Conservation (phyloP, 2,329 filamentous ascomycete species). For the Claviceps sorghi region DNA sequence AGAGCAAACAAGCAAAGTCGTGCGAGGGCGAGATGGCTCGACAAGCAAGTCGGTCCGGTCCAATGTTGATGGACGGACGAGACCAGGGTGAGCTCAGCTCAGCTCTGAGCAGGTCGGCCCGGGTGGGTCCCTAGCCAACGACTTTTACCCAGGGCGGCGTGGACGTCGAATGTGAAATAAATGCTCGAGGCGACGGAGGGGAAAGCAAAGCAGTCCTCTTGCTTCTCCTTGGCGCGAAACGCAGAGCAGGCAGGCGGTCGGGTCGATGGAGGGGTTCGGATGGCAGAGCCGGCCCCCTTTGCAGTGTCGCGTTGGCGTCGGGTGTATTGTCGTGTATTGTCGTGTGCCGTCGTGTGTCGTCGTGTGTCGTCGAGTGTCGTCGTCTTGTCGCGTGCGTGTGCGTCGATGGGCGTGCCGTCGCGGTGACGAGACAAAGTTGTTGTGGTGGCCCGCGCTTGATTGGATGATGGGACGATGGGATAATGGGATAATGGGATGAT, state of each 20-base stretch:
- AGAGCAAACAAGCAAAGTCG: conserved; percentile 1
- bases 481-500: conserved; percentile 7
- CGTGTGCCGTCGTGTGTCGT: background rate
- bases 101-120: background rate
- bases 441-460: conserved; percentile 8
- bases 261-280: background rate
- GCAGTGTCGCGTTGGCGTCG: background rate
- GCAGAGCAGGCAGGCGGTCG: background rate
- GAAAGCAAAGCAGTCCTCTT: background rate
- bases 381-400: no score
- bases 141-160: background rate
- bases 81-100: background rate
- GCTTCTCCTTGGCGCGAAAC: background rate
- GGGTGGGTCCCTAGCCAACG: conserved; percentile 2
- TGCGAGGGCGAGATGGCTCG: background rate
- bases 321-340: background rate
- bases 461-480: conserved; percentile 4
- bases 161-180: background rate
- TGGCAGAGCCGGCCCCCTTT: background rate
- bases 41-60: background rate
- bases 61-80: background rate
- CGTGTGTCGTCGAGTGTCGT: no score
- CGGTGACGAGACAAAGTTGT: conserved; percentile 3
- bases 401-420: background rate
- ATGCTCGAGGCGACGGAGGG: background rate